Base-by-base conservation (phyloP, 1,284 basidiomycete species). In the Austroboletus niveus region DNA sequence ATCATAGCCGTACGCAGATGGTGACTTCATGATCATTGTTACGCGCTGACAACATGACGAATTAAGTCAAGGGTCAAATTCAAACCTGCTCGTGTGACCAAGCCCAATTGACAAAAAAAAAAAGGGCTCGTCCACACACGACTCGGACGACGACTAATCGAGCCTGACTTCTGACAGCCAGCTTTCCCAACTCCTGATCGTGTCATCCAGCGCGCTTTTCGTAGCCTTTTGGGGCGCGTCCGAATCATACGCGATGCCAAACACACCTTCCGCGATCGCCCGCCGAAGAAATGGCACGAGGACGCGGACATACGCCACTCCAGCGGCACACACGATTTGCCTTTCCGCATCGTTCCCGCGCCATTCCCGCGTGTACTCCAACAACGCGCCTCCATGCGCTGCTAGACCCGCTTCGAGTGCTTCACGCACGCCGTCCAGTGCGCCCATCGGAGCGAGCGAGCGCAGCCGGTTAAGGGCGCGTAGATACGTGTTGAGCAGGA, bases 381-480 rank as follows among this genome's bases (percentile, higher is more conserved):
- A 44, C 29, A 82, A 55, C 31, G 85, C 58, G 3, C 74, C 71
- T 10, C 69, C 66, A 3, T 75, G 75, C 3, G 73, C 72, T 1
- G 70, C 74, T 5, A 94, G 70, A 2, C 78, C 73, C 3, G 64
- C 65, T 42, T 86, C 81, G 42, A 91, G 72, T 5, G 74, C 65
- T 0, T 60, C 59, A 1, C 75, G 63, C 3, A 92, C 52, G 65
- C 31, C 76, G 66, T 2, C 35, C 63, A 67, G 44, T 78, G 71
- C 39, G 85, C 74, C 39, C 8, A 81, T 70, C 0, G 92, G 90
- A 1, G 91, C 90, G 10, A 96, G 78, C 9, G 94, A 74, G 1
- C 94, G 86, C 12, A 98, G 76, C 2, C 85, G 76, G 69, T 98
- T 98, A 46, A 97, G 73, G 0, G 87, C 78, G 1, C 81, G 76